These are phyloP conservation scores for Rhodotorula graminis DNA, from an alignment of 768 basidiomycete genomes.

Conservation along the genomic window DNA sequence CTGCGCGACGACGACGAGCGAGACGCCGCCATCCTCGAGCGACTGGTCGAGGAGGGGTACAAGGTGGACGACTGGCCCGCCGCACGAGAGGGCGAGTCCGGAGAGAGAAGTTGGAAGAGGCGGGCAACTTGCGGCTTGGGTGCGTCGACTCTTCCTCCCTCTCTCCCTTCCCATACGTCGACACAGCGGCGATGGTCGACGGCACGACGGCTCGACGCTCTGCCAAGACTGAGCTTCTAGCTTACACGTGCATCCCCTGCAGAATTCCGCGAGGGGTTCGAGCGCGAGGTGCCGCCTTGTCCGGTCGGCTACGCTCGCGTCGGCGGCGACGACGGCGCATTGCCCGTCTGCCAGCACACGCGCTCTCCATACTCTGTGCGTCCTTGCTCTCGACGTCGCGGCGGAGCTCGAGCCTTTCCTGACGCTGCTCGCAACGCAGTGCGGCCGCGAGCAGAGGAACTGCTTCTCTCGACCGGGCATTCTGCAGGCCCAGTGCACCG, in stretches of 20 bases:
- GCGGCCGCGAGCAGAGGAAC: conserved; percentile 6
- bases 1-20: conserved; percentile 5
- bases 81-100: neutral
- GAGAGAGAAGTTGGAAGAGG: conserved; percentile 1
- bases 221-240: fast-evolving
- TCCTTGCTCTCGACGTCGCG: neutral
- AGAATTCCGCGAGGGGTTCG: conserved; percentile 13
- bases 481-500: conserved; percentile 5
- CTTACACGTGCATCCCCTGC: neutral
- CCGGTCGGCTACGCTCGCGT: conserved; percentile 9
- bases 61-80: neutral
- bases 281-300: neutral
- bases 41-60: neutral
- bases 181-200: too few species aligned
- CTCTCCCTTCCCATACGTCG: too few species aligned
- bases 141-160: neutral
- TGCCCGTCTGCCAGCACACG: conserved; percentile 20
- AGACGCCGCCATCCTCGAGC: neutral
- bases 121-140: conserved; percentile 23
- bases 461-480: conserved; percentile 22
- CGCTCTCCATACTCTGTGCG: conserved; percentile 21
- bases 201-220: too few species aligned
- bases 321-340: neutral
- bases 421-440: neutral
- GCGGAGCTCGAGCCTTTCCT: neutral